These are phyloP conservation scores for Diaporthe australafricana DNA, from an alignment of 2,329 filamentous ascomycete genomes.

Conservation along the genomic window DNA sequence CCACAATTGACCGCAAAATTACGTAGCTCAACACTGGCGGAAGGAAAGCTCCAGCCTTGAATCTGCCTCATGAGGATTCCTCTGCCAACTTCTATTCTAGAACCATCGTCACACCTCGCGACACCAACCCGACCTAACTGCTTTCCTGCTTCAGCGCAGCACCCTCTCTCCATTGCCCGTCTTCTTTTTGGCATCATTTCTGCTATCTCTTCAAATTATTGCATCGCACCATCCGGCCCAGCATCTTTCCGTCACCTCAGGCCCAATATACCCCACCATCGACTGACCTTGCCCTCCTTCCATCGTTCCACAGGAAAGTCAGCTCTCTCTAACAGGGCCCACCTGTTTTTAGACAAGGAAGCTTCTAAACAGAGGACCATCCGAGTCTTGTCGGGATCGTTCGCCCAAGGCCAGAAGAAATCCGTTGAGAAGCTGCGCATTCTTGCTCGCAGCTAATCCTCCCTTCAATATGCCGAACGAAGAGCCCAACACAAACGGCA, in stretches of 20 bases:
- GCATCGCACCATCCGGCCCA: not conserved
- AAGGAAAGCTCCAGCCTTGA: conserved; percentile 23
- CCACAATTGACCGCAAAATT: conserved; percentile 18
- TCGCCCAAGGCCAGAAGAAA: not conserved
- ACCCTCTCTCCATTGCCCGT: not conserved
- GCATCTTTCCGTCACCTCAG: not conserved
- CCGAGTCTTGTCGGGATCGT: not conserved
- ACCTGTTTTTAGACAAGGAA: not conserved
- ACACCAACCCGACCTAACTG: not conserved
- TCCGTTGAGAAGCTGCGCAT: not conserved
- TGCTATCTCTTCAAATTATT: not conserved
- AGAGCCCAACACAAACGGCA: conserved; percentile 22
- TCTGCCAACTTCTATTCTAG: conserved; percentile 26
- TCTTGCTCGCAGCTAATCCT: not conserved
- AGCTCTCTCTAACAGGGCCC: not conserved
- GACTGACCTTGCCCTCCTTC: not conserved
- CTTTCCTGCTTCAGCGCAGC: not conserved
- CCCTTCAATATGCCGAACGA: conserved; percentile 30
- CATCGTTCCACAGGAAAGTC: not conserved
- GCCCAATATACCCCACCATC: conserved; percentile 14
- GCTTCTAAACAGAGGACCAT: not conserved
- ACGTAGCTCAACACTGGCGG: conserved; percentile 16
- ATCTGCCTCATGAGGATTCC: not conserved
- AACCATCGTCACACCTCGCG: conserved; percentile 11
- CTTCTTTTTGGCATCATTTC: not conserved